These are phyloP conservation scores for Naganishia friedmannii DNA, from an alignment of 768 basidiomycete species.

Conservation along the genomic window DNA sequence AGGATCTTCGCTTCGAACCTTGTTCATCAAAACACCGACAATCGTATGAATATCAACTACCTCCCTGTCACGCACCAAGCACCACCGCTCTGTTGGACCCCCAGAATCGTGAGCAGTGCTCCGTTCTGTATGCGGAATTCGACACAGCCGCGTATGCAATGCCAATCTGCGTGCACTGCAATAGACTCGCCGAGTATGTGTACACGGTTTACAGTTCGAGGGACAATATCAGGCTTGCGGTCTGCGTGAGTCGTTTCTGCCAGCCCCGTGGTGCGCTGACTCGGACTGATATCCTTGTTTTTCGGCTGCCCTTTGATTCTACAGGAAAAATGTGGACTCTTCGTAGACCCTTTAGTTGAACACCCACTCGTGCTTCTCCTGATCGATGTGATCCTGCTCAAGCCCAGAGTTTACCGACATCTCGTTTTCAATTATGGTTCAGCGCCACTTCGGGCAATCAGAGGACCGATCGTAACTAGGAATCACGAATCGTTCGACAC, in stretches of 20 bases:
- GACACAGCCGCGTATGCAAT: slow-evolving; percentile 28
- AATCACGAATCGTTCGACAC: neutral
- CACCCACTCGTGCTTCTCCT: slow-evolving; percentile 48
- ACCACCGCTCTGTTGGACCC: neutral
- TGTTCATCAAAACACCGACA: no score
- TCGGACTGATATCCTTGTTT: neutral
- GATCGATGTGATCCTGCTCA: slow-evolving; percentile 51
- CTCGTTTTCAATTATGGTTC: slow-evolving; percentile 49
- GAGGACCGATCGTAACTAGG: neutral
- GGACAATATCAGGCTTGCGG: slow-evolving; percentile 49
- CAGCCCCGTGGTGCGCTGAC: neutral
- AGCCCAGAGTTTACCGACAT: slow-evolving; percentile 50
- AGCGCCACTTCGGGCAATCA: slow-evolving; percentile 29
- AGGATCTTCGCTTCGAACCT: no score
- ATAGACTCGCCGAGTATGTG: slow-evolving; percentile 41
- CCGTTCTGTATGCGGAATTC: neutral
- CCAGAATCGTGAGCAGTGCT: neutral
- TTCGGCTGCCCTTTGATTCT: neutral
- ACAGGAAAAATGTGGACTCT: slow-evolving; percentile 44
- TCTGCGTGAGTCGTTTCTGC: slow-evolving; percentile 45
- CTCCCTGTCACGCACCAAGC: neutral
- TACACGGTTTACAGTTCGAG: slow-evolving; percentile 52
- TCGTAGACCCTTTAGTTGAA: slow-evolving; percentile 51
- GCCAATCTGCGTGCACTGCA: slow-evolving; percentile 51
- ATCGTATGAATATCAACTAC: neutral